These are phyloP conservation scores for Chimonanthus salicifolius DNA, from an alignment of 164 flowering plant species.

Conservation along the genomic window DNA sequence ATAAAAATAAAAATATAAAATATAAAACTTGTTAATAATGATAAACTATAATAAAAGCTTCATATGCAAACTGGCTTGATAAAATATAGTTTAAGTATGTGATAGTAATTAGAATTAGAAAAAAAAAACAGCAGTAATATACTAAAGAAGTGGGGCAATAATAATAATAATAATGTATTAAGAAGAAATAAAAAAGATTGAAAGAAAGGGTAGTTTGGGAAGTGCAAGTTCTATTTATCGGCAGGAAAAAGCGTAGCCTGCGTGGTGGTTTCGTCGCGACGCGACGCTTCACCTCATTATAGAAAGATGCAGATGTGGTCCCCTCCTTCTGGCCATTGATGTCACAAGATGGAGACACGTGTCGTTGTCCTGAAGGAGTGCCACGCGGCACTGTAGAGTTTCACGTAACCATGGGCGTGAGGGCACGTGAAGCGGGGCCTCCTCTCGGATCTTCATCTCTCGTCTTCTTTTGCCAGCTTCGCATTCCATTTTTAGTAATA, in stretches of 20 bases:
- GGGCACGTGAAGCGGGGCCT: slow-evolving; percentile 21
- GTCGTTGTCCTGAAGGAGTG: neutral
- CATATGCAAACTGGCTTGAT: too few species aligned
- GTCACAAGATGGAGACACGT: slow-evolving; percentile 9
- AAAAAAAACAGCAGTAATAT: neutral
- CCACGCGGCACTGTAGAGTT: slow-evolving; percentile 1
- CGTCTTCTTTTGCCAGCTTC: neutral
- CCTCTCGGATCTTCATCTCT: slow-evolving; percentile 10
- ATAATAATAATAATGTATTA: too few species aligned
- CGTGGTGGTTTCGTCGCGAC: slow-evolving; percentile 1
- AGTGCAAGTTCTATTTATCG: neutral
- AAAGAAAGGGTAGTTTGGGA: neutral
- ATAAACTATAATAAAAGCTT: too few species aligned
- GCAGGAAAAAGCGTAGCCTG: neutral
- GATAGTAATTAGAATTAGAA: too few species aligned
- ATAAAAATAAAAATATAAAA: too few species aligned
- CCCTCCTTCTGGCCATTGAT: slow-evolving; percentile 1
- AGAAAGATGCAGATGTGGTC: slow-evolving; percentile 13
- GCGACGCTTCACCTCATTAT: slow-evolving; percentile 8
- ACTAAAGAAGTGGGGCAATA: too few species aligned
- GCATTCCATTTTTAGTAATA: neutral
- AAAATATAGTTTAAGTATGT: neutral
- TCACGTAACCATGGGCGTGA: neutral
- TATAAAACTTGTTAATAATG: too few species aligned
- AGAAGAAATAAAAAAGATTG: neutral